A percentile compares a stretch with the other conserved stretches of the same genome.
phyloP scores from a whole-genome alignment of 192 early-diverging fungal species.

The Coemansia sp. region DNA sequence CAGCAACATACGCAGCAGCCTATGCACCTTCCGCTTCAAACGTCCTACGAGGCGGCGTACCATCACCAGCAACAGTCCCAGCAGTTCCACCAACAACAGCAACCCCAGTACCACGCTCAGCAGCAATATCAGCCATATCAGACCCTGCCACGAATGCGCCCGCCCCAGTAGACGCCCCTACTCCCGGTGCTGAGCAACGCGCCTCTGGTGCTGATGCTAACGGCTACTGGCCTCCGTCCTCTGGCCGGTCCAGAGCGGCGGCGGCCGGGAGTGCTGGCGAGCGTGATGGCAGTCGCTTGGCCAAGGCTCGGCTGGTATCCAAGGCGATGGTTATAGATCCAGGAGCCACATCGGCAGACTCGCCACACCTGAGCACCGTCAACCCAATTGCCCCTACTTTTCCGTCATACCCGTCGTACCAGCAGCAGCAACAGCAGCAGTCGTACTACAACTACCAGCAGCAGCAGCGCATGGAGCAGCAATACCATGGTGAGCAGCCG shows the following conservation, averaged over 20 bases:
- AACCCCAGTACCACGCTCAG: conserved; percentile 23
- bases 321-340: background rate
- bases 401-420: conserved; percentile 9
- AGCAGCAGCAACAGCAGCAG: conserved; percentile 14
- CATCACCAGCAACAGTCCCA: conserved; percentile 33
- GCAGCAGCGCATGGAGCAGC: conserved; percentile 12
- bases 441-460: conserved; percentile 15
- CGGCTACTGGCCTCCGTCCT: background rate
- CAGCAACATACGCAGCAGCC: conserved; percentile 21
- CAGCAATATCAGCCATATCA: conserved; percentile 49
- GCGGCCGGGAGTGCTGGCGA: background rate
- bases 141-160: conserved; percentile 47
- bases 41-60: conserved; percentile 33
- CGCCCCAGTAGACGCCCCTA: conserved; percentile 32
- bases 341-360: background rate
- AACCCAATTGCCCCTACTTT: background rate
- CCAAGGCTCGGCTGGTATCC: background rate
- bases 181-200: background rate
- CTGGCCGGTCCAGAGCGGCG: background rate
- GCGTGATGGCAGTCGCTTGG: conserved; percentile 2
- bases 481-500: conserved; percentile 14
- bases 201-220: background rate
- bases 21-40: conserved; percentile 36
- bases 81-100: conserved; percentile 19
- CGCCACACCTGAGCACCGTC: conserved; percentile 12